A percentile compares a stretch with the other conserved stretches of the same genome.
Conservation (phyloP, 1,139 yeast genomes). For the Kluyveromyces sp. region DNA sequence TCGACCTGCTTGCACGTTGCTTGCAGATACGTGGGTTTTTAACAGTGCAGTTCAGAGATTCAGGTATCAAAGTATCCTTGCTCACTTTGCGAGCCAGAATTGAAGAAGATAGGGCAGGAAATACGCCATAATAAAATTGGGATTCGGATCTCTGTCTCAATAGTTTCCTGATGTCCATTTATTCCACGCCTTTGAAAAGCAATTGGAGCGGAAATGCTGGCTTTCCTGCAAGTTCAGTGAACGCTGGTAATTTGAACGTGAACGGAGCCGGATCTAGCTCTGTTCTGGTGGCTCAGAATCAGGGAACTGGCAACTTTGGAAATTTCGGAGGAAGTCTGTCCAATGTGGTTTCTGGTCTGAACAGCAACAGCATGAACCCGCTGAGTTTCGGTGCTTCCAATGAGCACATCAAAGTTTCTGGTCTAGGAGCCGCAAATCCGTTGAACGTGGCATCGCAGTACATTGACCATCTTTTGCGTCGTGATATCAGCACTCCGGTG, state of each 20-base stretch:
- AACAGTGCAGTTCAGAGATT: no score
- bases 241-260: not conserved
- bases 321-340: not conserved
- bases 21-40: not conserved
- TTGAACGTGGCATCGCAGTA: constrained; percentile 37
- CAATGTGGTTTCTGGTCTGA: not conserved
- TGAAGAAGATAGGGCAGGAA: not conserved
- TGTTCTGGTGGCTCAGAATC: constrained; percentile 1
- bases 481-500: constrained; percentile 36
- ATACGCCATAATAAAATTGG: not conserved
- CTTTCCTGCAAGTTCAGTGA: constrained; percentile 2
- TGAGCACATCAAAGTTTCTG: constrained; percentile 26
- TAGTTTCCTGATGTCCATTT: constrained; percentile 20
- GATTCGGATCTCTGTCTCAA: not conserved
- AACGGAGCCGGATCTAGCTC: constrained; percentile 1
- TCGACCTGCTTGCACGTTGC: not conserved
- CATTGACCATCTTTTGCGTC: constrained; percentile 34
- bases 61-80: not conserved
- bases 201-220: constrained; percentile 22
- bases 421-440: constrained; percentile 28
- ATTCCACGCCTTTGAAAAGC: constrained; percentile 30
- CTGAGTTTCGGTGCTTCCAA: constrained; percentile 9
- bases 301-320: not conserved
- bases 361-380: constrained; percentile 6
- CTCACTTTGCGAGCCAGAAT: not conserved